phyloP scores from a whole-genome alignment of 1,139 yeast genomes.

The Hansenula lynferdii region DNA sequence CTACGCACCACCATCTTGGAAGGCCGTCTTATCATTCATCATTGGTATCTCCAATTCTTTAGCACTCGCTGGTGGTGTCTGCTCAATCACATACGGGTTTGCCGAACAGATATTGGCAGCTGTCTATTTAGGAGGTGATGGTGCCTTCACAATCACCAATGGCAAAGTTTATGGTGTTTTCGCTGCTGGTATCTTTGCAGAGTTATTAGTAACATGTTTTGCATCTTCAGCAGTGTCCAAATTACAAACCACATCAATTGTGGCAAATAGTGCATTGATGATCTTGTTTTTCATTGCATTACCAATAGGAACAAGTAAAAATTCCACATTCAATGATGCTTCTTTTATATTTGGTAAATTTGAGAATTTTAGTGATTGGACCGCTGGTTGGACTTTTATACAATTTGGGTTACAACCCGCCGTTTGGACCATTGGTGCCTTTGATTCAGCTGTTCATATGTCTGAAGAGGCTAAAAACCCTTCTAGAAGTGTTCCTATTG shows the following conservation, averaged over 20 bases:
- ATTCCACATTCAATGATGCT: slow-evolving; percentile 27
- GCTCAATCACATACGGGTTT: slow-evolving; percentile 49
- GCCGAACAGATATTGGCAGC: slow-evolving; percentile 44
- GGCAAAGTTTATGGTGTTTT: slow-evolving; percentile 46
- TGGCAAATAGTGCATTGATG: slow-evolving; percentile 46
- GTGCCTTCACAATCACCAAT: slow-evolving; percentile 36
- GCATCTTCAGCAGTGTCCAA: slow-evolving; percentile 44
- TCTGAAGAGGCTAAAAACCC: slow-evolving; percentile 64
- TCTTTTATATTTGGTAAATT: slow-evolving; percentile 44
- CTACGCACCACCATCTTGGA: slow-evolving; percentile 39
- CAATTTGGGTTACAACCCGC: slow-evolving; percentile 54
- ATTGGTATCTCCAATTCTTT: slow-evolving; percentile 51
- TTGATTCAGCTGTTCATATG: slow-evolving; percentile 64
- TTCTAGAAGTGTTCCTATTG: slow-evolving; percentile 55
- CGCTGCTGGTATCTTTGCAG: slow-evolving; percentile 40
- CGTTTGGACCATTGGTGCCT: slow-evolving; percentile 57
- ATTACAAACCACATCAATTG: slow-evolving; percentile 52
- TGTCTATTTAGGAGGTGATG: slow-evolving; percentile 38
- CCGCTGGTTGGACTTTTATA: slow-evolving; percentile 54
- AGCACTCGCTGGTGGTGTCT: slow-evolving; percentile 46
- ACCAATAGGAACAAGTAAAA: slow-evolving; percentile 42
- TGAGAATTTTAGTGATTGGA: slow-evolving; percentile 44
- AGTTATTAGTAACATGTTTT: slow-evolving; percentile 37
- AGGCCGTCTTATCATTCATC: slow-evolving; percentile 39
- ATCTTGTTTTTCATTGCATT: slow-evolving; percentile 55